Conservation (phyloP, 2,329 filamentous ascomycete genomes). For the Colletotrichum liriopes region DNA sequence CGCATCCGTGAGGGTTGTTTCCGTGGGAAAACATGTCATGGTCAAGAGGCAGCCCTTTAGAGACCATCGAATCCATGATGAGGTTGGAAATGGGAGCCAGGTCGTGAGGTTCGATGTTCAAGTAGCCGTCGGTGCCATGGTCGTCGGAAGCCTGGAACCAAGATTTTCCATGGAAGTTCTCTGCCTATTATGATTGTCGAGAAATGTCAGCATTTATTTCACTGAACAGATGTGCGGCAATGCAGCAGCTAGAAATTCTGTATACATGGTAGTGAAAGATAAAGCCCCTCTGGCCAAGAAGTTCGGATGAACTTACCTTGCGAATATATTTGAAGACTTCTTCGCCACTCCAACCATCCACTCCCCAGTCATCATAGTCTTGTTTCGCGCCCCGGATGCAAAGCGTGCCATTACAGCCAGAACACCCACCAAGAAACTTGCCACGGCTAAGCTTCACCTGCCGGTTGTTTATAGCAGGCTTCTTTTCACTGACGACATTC, state of each 20-base stretch:
- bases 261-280: not conserved
- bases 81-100: slow-evolving; percentile 71
- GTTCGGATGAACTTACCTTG: slow-evolving; percentile 56
- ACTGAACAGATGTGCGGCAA: not conserved
- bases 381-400: slow-evolving; percentile 65
- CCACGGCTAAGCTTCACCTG: slow-evolving; percentile 65
- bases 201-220: not conserved
- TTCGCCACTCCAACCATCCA: slow-evolving; percentile 70
- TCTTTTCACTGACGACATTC: slow-evolving; percentile 63
- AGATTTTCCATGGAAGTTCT: slow-evolving; percentile 71
- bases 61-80: slow-evolving; percentile 68
- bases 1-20: slow-evolving; percentile 68
- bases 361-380: slow-evolving; percentile 68
- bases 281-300: not conserved
- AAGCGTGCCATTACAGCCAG: slow-evolving; percentile 65
- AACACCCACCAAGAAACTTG: slow-evolving; percentile 65
- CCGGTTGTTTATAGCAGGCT: slow-evolving; percentile 56
- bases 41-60: slow-evolving; percentile 68
- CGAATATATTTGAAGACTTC: slow-evolving; percentile 71
- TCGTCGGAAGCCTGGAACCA: slow-evolving; percentile 68
- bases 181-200: slow-evolving; percentile 54
- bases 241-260: not conserved
- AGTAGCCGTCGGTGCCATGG: slow-evolving; percentile 67
- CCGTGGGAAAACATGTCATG: slow-evolving; percentile 72
- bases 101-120: slow-evolving; percentile 72